Evolutionary conservation across 305 asterid species (phyloP).

Genomic region (Stenogyne calaminthoides): DNA sequence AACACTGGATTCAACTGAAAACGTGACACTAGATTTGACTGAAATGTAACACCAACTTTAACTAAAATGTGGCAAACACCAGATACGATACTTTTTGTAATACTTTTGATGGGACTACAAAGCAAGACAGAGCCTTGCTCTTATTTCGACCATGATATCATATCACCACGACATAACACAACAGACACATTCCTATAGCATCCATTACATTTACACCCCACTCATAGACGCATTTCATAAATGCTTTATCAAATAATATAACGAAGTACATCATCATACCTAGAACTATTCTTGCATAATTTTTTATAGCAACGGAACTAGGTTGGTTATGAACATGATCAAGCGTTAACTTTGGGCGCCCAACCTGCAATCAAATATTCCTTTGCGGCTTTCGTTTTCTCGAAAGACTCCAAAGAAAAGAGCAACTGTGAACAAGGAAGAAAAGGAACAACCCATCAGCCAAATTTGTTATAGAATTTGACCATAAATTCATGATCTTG

Average conservation of each 20-base stretch:
- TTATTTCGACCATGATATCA: neutral
- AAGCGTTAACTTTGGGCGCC: slow-evolving; percentile 64
- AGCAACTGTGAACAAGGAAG: slow-evolving; percentile 44
- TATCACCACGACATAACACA: neutral
- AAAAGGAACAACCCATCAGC: neutral
- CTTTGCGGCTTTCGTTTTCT: slow-evolving; percentile 64
- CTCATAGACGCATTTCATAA: neutral
- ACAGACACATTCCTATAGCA: neutral
- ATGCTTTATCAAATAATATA: neutral
- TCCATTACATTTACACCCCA: neutral
- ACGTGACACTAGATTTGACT: too few species aligned
- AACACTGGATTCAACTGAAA: too few species aligned
- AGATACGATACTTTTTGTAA: neutral
- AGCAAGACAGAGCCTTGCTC: neutral
- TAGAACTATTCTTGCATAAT: neutral
- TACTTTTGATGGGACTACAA: neutral
- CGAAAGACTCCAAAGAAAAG: slow-evolving; percentile 57
- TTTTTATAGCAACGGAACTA: neutral
- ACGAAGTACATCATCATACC: neutral
- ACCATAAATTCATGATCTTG: neutral
- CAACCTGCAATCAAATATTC: slow-evolving; percentile 69
- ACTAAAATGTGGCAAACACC: neutral
- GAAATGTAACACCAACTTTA: neutral
- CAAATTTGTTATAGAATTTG: neutral
- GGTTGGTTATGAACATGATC: neutral